These are phyloP conservation scores for Ophiostoma piceae DNA, from an alignment of 2,329 filamentous ascomycete genomes.

Conservation along the genomic window DNA sequence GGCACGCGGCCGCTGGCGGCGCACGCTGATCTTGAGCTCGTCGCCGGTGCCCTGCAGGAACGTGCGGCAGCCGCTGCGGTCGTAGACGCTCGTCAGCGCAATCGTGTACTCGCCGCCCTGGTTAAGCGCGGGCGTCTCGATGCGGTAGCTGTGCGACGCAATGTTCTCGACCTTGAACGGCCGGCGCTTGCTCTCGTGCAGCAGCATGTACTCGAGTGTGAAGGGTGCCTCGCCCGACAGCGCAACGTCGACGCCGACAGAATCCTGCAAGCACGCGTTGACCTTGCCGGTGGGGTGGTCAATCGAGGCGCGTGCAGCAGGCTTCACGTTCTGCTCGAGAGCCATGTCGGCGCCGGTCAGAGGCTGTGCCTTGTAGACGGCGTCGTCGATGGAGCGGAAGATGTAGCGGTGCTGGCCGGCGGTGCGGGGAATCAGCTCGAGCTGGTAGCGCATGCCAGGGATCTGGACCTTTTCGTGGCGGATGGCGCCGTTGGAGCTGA, in stretches of 20 bases:
- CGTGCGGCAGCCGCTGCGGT: conserved; percentile 79
- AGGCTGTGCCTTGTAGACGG: conserved; percentile 65
- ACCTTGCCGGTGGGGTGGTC: conserved; percentile 49
- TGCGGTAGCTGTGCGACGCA: conserved; percentile 56
- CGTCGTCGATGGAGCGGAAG: conserved; percentile 75
- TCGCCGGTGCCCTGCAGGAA: conserved; percentile 61
- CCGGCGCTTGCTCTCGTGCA: conserved; percentile 80
- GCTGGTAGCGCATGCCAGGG: conserved; percentile 70
- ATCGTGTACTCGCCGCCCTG: conserved; percentile 88
- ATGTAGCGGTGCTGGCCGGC: conserved; percentile 84
- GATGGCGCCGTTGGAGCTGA: conserved; percentile 57
- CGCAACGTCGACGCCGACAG: conserved; percentile 66
- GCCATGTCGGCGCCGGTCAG: conserved; percentile 57
- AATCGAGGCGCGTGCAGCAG: conserved; percentile 76
- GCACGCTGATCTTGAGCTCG: conserved; percentile 77
- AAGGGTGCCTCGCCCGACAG: conserved; percentile 83
- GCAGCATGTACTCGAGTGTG: conserved; percentile 83
- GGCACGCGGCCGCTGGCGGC: conserved; percentile 80
- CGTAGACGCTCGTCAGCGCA: conserved; percentile 77
- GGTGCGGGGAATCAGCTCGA: conserved; percentile 74
- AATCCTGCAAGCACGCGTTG: conserved; percentile 76
- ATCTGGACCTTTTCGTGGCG: conserved; percentile 54
- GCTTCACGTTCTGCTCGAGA: conserved; percentile 87
- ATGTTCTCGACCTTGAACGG: conserved; percentile 63
- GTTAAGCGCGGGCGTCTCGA: conserved; percentile 67